A percentile compares a stretch with the other conserved stretches of the same genome.
Evolutionary conservation across 345 rosid species (phyloP).

Genomic region (Eucalyptus viminalis): DNA sequence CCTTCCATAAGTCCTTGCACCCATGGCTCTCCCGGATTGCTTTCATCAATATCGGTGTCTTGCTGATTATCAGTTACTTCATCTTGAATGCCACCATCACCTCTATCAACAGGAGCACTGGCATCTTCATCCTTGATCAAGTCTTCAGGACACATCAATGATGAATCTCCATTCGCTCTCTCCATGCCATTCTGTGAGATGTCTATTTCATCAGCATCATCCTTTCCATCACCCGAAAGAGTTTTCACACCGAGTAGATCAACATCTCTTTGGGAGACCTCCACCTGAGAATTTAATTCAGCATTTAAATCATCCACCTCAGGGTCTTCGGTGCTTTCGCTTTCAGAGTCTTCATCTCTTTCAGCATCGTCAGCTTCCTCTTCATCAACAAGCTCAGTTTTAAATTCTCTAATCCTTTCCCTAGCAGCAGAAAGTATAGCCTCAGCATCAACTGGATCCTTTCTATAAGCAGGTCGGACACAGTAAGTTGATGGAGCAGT

Average conservation of each 20-base stretch:
- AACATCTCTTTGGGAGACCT: slow-evolving; percentile 8
- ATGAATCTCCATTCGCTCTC: slow-evolving; percentile 6
- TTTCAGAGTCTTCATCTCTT: slow-evolving; percentile 80
- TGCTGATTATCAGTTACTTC: slow-evolving; percentile 8
- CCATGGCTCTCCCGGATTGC: slow-evolving; percentile 69
- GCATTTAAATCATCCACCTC: slow-evolving; percentile 52
- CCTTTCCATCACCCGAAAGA: slow-evolving; percentile 22
- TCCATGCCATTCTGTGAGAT: slow-evolving; percentile 15
- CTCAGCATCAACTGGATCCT: slow-evolving; percentile 60
- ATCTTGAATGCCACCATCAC: slow-evolving; percentile 4
- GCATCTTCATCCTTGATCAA: slow-evolving; percentile 2
- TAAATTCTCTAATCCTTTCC: slow-evolving; percentile 56
- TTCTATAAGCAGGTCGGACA: slow-evolving; percentile 72
- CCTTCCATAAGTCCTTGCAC: slow-evolving; percentile 79
- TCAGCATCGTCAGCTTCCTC: slow-evolving; percentile 87
- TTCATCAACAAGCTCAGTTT: slow-evolving; percentile 44
- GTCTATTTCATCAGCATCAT: slow-evolving; percentile 1
- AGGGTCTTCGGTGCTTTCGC: slow-evolving; percentile 67
- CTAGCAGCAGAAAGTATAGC: slow-evolving; percentile 68
- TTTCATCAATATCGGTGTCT: slow-evolving; percentile 48
- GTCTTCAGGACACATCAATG: slow-evolving; percentile 15
- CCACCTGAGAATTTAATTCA: slow-evolving; percentile 30
- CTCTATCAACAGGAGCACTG: slow-evolving; percentile 3
- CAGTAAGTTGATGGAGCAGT: slow-evolving; percentile 93
- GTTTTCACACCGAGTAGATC: not conserved